These are phyloP conservation scores for Mortierella antarctica DNA, from an alignment of 192 early-diverging fungal genomes.

Conservation along the genomic window DNA sequence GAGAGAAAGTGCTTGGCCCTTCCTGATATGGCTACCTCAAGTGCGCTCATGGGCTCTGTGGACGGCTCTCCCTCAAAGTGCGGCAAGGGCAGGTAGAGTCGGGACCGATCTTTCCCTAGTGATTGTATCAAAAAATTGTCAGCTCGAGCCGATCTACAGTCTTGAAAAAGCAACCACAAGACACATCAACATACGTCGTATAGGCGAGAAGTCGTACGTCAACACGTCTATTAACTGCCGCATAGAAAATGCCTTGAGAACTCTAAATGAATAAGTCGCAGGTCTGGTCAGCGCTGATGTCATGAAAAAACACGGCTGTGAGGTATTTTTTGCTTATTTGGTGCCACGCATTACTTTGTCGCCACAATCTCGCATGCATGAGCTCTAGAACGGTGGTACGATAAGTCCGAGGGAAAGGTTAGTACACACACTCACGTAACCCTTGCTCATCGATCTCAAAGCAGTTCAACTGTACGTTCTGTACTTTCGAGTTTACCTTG, in stretches of 20 bases:
- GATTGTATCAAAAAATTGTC: background rate
- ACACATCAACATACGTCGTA: constrained; percentile 19
- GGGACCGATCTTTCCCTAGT: constrained; percentile 22
- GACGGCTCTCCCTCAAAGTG: constrained; percentile 48
- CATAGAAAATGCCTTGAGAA: constrained; percentile 48
- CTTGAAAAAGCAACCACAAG: background rate
- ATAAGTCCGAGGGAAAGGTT: background rate
- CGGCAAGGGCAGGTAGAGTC: constrained; percentile 27
- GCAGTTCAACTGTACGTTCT: background rate
- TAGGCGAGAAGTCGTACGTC: constrained; percentile 55
- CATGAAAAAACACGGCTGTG: background rate
- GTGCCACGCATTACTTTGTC: constrained; percentile 29
- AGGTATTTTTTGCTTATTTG: background rate
- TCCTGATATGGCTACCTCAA: constrained; percentile 57
- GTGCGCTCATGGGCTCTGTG: constrained; percentile 50
- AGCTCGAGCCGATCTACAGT: background rate
- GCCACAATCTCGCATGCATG: constrained; percentile 58
- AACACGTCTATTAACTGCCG: constrained; percentile 52
- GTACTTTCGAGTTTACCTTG: constrained; percentile 27
- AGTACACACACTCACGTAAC: background rate
- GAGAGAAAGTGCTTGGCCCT: constrained; percentile 55
- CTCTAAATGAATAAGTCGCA: constrained; percentile 6
- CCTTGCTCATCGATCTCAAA: background rate
- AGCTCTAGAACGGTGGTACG: constrained; percentile 21
- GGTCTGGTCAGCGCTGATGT: background rate